Conservation (phyloP, 257 asterid genomes). For the Nicotiana paniculata region DNA sequence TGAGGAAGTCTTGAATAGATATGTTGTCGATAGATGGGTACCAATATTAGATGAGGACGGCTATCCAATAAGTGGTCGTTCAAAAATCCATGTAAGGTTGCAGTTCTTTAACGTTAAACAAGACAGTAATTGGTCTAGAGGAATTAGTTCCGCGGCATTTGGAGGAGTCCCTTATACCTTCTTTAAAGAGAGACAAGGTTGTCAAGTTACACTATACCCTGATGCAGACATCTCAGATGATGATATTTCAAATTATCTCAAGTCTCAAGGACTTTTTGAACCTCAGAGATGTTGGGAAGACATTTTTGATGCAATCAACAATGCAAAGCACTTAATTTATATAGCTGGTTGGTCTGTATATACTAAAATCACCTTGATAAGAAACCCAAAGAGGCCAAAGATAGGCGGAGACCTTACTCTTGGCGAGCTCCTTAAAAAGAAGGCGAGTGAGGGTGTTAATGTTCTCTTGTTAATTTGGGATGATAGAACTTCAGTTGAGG, state of each 20-base stretch:
- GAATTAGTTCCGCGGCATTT: slow-evolving; percentile 38
- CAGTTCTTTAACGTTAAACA: slow-evolving; percentile 38
- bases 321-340: slow-evolving; percentile 66
- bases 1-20: slow-evolving; percentile 41
- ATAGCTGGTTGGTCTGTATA: slow-evolving; percentile 82
- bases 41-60: slow-evolving; percentile 47
- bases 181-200: slow-evolving; percentile 63
- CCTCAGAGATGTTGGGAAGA: slow-evolving; percentile 85
- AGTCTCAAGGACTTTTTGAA: slow-evolving; percentile 22
- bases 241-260: slow-evolving; percentile 24
- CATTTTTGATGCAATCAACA: slow-evolving; percentile 49
- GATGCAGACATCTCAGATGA: slow-evolving; percentile 66
- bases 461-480: slow-evolving; percentile 89
- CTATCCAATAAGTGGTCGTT: slow-evolving; percentile 42
- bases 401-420: slow-evolving; percentile 49
- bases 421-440: slow-evolving; percentile 62
- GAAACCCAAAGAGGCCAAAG: slow-evolving; percentile 49
- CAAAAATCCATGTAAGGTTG: slow-evolving; percentile 56
- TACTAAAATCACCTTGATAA: slow-evolving; percentile 44
- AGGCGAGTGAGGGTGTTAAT: slow-evolving; percentile 69
- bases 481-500: slow-evolving; percentile 55
- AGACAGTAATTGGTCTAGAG: slow-evolving; percentile 66
- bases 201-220: slow-evolving; percentile 55
- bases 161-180: slow-evolving; percentile 60
- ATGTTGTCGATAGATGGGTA: slow-evolving; percentile 51